These are phyloP conservation scores for Discostella stelligeroides DNA, from an alignment of 108 stramenopile genomes.

Conservation along the genomic window DNA sequence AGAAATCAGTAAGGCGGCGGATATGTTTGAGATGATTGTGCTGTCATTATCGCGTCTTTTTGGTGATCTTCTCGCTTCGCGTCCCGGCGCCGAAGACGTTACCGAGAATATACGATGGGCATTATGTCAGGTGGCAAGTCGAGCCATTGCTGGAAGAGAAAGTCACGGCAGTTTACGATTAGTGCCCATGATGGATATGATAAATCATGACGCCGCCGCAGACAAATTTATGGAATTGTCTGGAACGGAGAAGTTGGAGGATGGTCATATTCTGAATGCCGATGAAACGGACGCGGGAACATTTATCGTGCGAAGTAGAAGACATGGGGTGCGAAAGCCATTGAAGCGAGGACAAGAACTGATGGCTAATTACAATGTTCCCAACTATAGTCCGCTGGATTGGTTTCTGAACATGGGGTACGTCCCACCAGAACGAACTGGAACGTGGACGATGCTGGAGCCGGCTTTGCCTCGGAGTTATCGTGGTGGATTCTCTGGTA, in stretches of 20 bases:
- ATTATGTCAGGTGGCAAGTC: constrained; percentile 79
- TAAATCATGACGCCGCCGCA: constrained; percentile 81
- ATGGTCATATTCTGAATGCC: constrained; percentile 36
- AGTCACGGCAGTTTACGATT: constrained; percentile 66
- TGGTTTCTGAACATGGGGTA: constrained; percentile 86
- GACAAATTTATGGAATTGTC: constrained; percentile 76
- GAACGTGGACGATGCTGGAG: constrained; percentile 59
- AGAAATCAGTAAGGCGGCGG: constrained; percentile 69
- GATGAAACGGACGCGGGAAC: constrained; percentile 67
- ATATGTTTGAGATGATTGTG: constrained; percentile 62
- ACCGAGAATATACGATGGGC: constrained; percentile 66
- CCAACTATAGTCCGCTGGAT: constrained; percentile 77
- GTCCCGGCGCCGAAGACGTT: constrained; percentile 51
- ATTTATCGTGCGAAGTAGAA: constrained; percentile 71
- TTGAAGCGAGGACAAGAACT: constrained; percentile 76
- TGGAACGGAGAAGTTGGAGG: constrained; percentile 53
- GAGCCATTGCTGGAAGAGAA: constrained; percentile 71
- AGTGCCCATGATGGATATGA: constrained; percentile 78
- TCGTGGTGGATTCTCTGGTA: constrained; percentile 34
- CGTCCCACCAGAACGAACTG: constrained; percentile 78
- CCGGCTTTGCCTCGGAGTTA: constrained; percentile 38
- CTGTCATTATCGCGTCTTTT: constrained; percentile 44
- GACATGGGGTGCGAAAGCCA: constrained; percentile 69
- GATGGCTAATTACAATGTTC: constrained; percentile 86
- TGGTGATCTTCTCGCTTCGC: constrained; percentile 40